These are phyloP conservation scores for Tetracentron sinense DNA, from an alignment of 164 flowering plant species.

Conservation along the genomic window DNA sequence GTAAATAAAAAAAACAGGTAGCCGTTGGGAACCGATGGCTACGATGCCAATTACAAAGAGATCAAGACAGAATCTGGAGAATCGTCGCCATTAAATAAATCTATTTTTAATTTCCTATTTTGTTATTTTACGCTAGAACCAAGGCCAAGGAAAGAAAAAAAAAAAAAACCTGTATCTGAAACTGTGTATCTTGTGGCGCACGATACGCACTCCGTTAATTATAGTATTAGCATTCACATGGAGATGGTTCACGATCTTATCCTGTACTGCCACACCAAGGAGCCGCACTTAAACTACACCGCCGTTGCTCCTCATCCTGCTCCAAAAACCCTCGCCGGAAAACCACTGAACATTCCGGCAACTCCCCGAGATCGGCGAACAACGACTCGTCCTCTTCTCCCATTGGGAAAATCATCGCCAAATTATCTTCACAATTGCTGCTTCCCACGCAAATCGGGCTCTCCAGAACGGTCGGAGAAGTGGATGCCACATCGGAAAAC, in stretches of 20 bases:
- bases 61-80: too few relatives aligned
- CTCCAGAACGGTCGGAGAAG: constrained; percentile 43
- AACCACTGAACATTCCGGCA: constrained; percentile 79
- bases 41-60: too few relatives aligned
- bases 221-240: constrained; percentile 4
- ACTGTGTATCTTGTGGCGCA: constrained; percentile 20
- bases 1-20: too few relatives aligned
- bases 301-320: constrained; percentile 29
- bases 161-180: neutral
- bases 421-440: constrained; percentile 21
- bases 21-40: too few relatives aligned
- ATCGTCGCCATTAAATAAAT: too few relatives aligned
- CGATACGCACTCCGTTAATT: constrained; percentile 28
- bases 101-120: too few relatives aligned
- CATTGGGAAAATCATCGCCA: constrained; percentile 51
- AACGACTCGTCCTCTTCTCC: constrained; percentile 68
- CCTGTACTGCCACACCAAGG: constrained; percentile 44
- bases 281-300: constrained; percentile 25
- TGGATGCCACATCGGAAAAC: constrained; percentile 47
- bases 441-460: constrained; percentile 42
- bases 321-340: constrained; percentile 43
- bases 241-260: constrained; percentile 5
- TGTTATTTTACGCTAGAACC: constrained; percentile 29
- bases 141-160: constrained; percentile 7
- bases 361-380: constrained; percentile 85